These are phyloP conservation scores for Medakamo hakoo DNA, from an alignment of 139 green algal species.

Conservation along the genomic window DNA sequence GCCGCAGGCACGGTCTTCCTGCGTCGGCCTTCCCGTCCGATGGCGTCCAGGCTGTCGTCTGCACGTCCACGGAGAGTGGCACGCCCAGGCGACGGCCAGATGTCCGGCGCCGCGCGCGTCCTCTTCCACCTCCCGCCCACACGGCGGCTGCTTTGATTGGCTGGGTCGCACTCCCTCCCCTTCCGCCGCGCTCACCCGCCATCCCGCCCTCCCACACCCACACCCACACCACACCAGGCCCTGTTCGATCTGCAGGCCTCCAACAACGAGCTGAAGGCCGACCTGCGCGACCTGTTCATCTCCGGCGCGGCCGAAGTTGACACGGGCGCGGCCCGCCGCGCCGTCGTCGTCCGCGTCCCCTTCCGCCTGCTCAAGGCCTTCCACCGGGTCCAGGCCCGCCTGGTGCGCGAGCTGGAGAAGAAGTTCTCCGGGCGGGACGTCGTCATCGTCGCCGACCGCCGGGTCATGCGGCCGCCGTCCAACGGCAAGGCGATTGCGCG, in stretches of 20 bases:
- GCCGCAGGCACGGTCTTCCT: background rate
- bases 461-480: constrained; percentile 73
- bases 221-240: no score
- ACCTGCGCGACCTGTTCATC: constrained; percentile 97
- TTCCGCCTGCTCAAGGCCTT: constrained; percentile 94
- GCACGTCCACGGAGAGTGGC: no score
- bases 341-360: constrained; percentile 92
- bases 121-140: no score
- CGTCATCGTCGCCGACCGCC: constrained; percentile 84
- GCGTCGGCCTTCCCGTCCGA: background rate
- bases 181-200: no score
- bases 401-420: constrained; percentile 99
- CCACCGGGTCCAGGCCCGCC: constrained; percentile 93
- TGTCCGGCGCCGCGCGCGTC: no score
- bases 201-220: no score
- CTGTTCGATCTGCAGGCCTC: constrained; percentile 98
- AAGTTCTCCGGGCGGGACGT: constrained; percentile 99
- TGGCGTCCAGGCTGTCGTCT: no score
- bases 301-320: constrained; percentile 79
- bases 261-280: constrained; percentile 93
- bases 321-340: constrained; percentile 68
- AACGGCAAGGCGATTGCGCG: constrained; percentile 42
- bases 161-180: no score
- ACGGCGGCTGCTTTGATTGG: no score
- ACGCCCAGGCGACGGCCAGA: no score